Evolutionary conservation across 2,329 filamentous ascomycete species (phyloP).

Genomic region (Boeremia lycopersici): DNA sequence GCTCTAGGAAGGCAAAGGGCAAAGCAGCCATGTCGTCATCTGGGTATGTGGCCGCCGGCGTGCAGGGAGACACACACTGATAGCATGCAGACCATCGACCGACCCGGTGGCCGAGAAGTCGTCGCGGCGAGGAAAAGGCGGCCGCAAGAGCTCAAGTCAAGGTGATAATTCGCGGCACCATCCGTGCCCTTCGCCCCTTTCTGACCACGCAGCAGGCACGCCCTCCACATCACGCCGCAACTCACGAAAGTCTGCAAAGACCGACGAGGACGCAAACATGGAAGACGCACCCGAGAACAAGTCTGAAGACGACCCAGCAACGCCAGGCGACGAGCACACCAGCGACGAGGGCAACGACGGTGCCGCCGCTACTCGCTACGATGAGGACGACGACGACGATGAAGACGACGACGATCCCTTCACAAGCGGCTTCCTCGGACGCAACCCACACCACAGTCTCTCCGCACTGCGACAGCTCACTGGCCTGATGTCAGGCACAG

Average conservation of each 20-base stretch:
- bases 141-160: constrained; percentile 70
- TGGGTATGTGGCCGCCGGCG: constrained; percentile 59
- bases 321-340: constrained; percentile 44
- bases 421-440: constrained; percentile 66
- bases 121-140: constrained; percentile 76
- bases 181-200: constrained; percentile 28
- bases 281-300: constrained; percentile 69
- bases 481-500: constrained; percentile 85
- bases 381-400: constrained; percentile 58
- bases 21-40: constrained; percentile 72
- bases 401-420: constrained; percentile 66
- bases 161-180: constrained; percentile 47
- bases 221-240: constrained; percentile 41
- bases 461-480: constrained; percentile 86
- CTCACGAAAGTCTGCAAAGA: constrained; percentile 45
- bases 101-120: constrained; percentile 69
- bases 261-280: constrained; percentile 72
- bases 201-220: constrained; percentile 31
- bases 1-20: constrained; percentile 64
- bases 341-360: constrained; percentile 62
- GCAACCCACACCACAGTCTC: constrained; percentile 60
- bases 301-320: constrained; percentile 55
- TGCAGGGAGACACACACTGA: constrained; percentile 25
- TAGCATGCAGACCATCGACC: constrained; percentile 61
- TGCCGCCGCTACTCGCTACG: constrained; percentile 52